A percentile compares a stretch with the other conserved stretches of the same genome.
phyloP scores from a whole-genome alignment of 192 early-diverging fungal species.

The Coemansia sp. region DNA sequence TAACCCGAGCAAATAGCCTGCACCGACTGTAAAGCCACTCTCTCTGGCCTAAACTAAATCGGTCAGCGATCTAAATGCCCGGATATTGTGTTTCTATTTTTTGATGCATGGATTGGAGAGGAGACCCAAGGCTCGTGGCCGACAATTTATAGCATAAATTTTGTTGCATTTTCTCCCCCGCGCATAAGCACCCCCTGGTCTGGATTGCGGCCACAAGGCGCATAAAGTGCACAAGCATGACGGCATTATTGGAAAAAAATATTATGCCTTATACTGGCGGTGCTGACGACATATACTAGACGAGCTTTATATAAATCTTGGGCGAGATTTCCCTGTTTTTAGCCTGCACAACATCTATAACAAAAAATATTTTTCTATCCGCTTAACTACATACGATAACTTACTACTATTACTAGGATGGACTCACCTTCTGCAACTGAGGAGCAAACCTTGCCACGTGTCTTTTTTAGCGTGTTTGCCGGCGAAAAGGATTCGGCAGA shows the following conservation, averaged over 20 bases:
- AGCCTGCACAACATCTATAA: neutral
- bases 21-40: too few species aligned
- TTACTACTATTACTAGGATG: conserved; percentile 20
- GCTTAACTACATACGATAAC: neutral
- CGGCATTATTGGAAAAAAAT: neutral
- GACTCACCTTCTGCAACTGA: conserved; percentile 11
- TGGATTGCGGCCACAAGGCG: conserved; percentile 1
- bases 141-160: neutral
- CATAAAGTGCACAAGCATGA: conserved; percentile 7
- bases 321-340: neutral
- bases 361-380: neutral
- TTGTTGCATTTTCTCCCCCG: neutral
- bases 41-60: too few species aligned
- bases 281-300: neutral
- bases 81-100: too few species aligned
- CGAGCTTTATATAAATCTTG: neutral
- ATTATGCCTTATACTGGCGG: neutral
- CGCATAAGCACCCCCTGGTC: neutral
- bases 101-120: neutral
- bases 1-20: neutral
- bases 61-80: too few species aligned
- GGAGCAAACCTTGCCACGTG: conserved; percentile 40
- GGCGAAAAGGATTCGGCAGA: conserved; percentile 14
- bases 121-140: too few species aligned
- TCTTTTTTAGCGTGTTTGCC: conserved; percentile 56